Evolutionary conservation across 1,284 basidiomycete genomes (phyloP).

Genomic region (Naganishia sp.): DNA sequence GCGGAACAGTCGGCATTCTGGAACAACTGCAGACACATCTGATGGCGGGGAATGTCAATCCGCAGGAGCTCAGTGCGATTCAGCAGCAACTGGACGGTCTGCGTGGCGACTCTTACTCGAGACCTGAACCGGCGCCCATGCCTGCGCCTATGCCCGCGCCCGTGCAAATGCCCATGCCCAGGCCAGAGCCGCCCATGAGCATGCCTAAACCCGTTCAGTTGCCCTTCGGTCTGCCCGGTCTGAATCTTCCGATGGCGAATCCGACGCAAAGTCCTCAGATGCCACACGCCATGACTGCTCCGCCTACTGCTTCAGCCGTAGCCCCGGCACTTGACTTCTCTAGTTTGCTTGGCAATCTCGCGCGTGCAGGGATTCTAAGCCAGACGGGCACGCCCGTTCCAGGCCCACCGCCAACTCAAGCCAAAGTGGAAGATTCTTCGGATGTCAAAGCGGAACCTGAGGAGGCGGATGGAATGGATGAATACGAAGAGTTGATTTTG

Average conservation of each 20-base stretch:
- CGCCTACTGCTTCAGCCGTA: neutral
- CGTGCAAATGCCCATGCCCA: neutral
- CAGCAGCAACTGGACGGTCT: slow-evolving; percentile 34
- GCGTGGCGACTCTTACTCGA: neutral
- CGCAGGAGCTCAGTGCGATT: slow-evolving; percentile 46
- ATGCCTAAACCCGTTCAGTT: slow-evolving; percentile 18
- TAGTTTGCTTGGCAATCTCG: slow-evolving; percentile 13
- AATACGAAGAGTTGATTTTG: slow-evolving; percentile 72
- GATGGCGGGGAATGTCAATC: slow-evolving; percentile 41
- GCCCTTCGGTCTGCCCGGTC: neutral
- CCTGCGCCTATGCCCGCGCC: too few species aligned
- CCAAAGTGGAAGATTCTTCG: neutral
- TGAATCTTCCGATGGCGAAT: neutral
- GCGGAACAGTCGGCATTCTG: slow-evolving; percentile 44
- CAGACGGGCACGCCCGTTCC: slow-evolving; percentile 19
- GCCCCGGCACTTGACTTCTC: slow-evolving; percentile 12
- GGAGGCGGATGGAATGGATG: slow-evolving; percentile 53
- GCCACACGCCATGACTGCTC: neutral
- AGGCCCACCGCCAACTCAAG: slow-evolving; percentile 6
- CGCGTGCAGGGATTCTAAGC: slow-evolving; percentile 13
- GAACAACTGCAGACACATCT: slow-evolving; percentile 37
- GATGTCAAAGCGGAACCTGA: neutral
- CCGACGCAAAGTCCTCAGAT: neutral
- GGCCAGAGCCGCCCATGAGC: neutral
- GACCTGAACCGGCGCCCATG: neutral